These are phyloP conservation scores for Ophiostoma ips DNA, from an alignment of 2,329 filamentous ascomycete genomes.

Conservation along the genomic window DNA sequence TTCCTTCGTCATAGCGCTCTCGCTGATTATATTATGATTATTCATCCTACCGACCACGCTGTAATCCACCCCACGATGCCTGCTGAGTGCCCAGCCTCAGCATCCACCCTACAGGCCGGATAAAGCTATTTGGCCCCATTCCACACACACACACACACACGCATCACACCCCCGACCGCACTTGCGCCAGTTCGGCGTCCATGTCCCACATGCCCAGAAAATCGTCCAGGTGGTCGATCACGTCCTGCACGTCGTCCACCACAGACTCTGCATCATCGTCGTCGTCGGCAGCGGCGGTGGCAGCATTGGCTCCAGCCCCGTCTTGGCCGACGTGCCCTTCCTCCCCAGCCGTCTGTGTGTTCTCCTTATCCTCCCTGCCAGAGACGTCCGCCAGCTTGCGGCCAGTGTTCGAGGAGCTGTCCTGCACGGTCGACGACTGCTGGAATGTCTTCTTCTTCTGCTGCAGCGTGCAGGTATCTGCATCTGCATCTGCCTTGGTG, in stretches of 20 bases:
- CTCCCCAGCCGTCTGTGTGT: not conserved
- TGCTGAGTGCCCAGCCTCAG: too few relatives aligned
- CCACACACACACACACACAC: too few relatives aligned
- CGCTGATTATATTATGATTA: too few relatives aligned
- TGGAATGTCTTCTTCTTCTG: not conserved
- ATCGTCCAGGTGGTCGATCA: constrained; percentile 31
- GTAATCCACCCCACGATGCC: too few relatives aligned
- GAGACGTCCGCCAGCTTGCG: constrained; percentile 1
- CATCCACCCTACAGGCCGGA: too few relatives aligned
- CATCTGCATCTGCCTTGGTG: constrained; percentile 24
- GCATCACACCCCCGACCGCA: constrained; percentile 4
- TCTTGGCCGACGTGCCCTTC: constrained; percentile 6
- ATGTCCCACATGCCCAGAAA: constrained; percentile 28
- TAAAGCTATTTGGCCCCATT: too few relatives aligned
- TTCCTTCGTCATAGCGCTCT: too few relatives aligned
- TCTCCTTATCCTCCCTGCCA: not conserved
- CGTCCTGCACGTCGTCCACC: constrained; percentile 30
- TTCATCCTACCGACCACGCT: too few relatives aligned
- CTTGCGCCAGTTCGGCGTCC: constrained; percentile 23
- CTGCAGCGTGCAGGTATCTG: constrained; percentile 4
- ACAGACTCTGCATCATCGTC: constrained; percentile 2
- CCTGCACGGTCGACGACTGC: not conserved
- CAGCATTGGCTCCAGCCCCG: too few relatives aligned
- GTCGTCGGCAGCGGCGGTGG: too few relatives aligned
- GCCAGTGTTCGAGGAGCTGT: not conserved